Base-by-base conservation (phyloP, 2,329 filamentous ascomycete species). In the Fusarium nelsonii region DNA sequence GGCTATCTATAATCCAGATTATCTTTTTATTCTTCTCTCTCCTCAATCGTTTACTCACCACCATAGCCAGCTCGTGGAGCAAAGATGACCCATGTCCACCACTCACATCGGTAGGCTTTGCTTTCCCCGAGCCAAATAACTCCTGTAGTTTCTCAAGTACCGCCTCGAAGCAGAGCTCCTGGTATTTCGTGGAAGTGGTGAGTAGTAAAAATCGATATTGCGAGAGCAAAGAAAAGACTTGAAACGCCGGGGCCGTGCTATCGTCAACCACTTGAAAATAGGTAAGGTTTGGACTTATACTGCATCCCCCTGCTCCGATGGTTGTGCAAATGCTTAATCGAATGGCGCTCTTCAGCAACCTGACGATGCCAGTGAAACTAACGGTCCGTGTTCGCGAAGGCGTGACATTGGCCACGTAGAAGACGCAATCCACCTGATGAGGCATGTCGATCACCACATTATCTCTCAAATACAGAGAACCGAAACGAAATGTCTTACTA, bases 81-180 rank as follows among this genome's bases (percentile, higher is more conserved):
- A 44, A 3, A 1, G 48, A 39, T 4, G 1, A 0, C 3, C 55
- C 48, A 2, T 10, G 0, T 10, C 6, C 3, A 0, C 6, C 3
- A 0, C 3, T 14, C 1, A 53, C 3, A 23, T 58, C 55, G 0
- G 48, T 54, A 6, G 55, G 48, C 1, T n/a, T 37, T 3, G 23
- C 39, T n/a, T n/a, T 30, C 12, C 55, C 48, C 3, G 39, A 26
- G 1, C 18, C 8, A 5, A 33, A 58, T n/a, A 45, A 16, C 3
- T 30, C 33, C 30, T 39, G 39, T 2, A 58, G 18, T 20, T 58
- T 58, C 0, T 2, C 9, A 26, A 58, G 18, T 1, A 23, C 8
- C 1, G n/a, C 34, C 3, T 18, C 6, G 2, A 58, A 9, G 4
- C 8, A 32, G 2, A 11, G 1, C 4, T 39, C n/a, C 26, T 15